Evolutionary conservation across 179 eudicot genomes (phyloP), one percentile per base, ranked within the genome.

Genomic region (Silene vulgaris): DNA sequence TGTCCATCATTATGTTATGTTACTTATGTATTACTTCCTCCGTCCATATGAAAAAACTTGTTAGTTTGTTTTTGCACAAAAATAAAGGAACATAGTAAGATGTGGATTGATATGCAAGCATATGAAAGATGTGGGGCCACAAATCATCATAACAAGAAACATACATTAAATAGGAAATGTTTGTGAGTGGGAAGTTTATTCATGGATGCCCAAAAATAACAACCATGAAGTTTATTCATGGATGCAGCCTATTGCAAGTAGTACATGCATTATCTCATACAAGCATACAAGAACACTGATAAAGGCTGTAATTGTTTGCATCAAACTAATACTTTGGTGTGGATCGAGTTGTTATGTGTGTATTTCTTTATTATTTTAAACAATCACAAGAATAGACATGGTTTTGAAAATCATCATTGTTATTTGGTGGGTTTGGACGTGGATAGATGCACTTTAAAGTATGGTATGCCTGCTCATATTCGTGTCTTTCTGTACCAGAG

Each of bases 401-500:
- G 71, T 30, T 37, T 17, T 37, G 5, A 37, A 20, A 43, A 12
- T 28, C 35, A 21, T 16, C 52, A 13, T 23, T 21, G 28, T 67
- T 37, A 26, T 59, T 52, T 26, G 48, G 19, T 26, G 56, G 21
- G 23, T 17, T 3, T 29, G 11, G 65, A 6, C 52, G 12, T 69
- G 29, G 23, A 59, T 68, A 32, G 45, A 54, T 59, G 45, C 70
- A 12, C 13, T 29, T 50, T 5, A 26, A 72, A 28, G 2, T 56
- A 48, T 71, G 8, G 74, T 20, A 26, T 54, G 13, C 16, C 14
- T 70, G 75, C 59, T 71, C 16, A 8, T 52, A 60, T 35, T 71
- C 48, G 9, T 71, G 8, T 77, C 3, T 82, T 19, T 16, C 32
- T 78, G 68, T 69, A 56, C 45, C 86, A 96, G 99, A 77, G 97